Percentiles rank a stretch among this genome's conserved stretches.
Conservation (phyloP, 345 rosid species). For the Populus pruinosa region DNA sequence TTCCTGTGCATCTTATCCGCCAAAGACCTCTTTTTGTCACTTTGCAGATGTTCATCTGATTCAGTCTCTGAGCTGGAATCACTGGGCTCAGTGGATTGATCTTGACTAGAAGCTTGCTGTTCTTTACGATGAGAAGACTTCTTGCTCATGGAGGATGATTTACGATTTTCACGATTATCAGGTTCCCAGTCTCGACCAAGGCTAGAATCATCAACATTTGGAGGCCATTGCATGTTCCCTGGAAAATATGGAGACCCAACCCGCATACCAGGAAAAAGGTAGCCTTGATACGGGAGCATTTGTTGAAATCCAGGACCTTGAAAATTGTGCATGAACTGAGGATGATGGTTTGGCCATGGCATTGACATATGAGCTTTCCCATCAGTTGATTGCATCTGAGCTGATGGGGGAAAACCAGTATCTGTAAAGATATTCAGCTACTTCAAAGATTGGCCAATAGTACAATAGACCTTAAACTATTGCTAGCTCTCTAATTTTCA, state of each 20-base stretch:
- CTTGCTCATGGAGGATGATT: constrained; percentile 57
- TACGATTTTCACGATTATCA: constrained; percentile 36
- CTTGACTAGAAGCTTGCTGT: constrained; percentile 43
- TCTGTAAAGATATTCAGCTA: constrained; percentile 32
- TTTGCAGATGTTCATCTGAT: constrained; percentile 30
- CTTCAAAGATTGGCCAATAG: neutral
- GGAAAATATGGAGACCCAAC: constrained; percentile 69
- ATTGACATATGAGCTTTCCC: constrained; percentile 53
- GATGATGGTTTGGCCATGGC: constrained; percentile 73
- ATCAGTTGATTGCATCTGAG: constrained; percentile 27
- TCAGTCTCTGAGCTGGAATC: constrained; percentile 48
- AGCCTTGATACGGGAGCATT: constrained; percentile 60
- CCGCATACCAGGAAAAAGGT: constrained; percentile 72
- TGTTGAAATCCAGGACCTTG: constrained; percentile 66
- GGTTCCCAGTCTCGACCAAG: constrained; percentile 38
- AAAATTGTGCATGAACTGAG: constrained; percentile 77
- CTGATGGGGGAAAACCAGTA: constrained; percentile 29
- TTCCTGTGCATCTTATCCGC: constrained; percentile 37
- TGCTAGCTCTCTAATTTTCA: neutral
- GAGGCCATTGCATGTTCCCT: constrained; percentile 75
- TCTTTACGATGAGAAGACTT: constrained; percentile 45
- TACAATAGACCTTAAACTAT: constrained; percentile 2
- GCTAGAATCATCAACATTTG: constrained; percentile 51
- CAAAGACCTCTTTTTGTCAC: constrained; percentile 24
- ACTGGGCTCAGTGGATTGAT: constrained; percentile 49